These are phyloP conservation scores for Theileria equi DNA, from an alignment of 169 alveolate species.

Conservation along the genomic window DNA sequence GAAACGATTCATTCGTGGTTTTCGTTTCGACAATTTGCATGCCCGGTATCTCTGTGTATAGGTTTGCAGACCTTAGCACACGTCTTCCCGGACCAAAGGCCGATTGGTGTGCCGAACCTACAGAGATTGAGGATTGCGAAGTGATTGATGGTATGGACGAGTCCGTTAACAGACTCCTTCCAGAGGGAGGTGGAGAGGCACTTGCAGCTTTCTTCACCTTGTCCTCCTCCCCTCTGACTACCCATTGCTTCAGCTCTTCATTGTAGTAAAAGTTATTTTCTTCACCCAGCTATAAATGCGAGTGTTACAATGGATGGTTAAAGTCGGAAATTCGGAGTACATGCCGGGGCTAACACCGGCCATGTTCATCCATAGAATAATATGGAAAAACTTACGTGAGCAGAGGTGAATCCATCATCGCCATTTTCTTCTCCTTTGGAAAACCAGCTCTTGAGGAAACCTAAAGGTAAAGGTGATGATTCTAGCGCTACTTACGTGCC, in stretches of 20 bases:
- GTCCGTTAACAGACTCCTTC: not conserved
- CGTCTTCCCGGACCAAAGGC: slow-evolving; percentile 23
- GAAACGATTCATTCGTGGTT: not conserved
- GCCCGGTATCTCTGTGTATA: slow-evolving; percentile 76
- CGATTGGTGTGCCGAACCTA: not conserved
- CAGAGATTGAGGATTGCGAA: not conserved
- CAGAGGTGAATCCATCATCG: slow-evolving; percentile 41
- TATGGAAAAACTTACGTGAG: slow-evolving; percentile 61
- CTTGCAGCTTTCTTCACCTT: slow-evolving; percentile 50
- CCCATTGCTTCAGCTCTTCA: slow-evolving; percentile 81
- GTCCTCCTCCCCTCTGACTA: slow-evolving; percentile 83
- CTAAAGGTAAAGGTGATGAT: slow-evolving; percentile 4
- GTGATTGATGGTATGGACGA: not conserved
- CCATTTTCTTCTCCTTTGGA: slow-evolving; percentile 28
- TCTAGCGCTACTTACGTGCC: slow-evolving; percentile 10
- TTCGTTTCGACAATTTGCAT: slow-evolving; percentile 58
- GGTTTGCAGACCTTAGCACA: slow-evolving; percentile 59
- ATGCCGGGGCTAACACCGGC: too few relatives aligned
- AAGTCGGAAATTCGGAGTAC: not conserved
- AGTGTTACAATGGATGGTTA: slow-evolving; percentile 31
- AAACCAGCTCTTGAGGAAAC: slow-evolving; percentile 9
- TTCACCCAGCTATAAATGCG: slow-evolving; percentile 85
- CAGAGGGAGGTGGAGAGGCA: slow-evolving; percentile 28
- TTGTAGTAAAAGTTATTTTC: slow-evolving; percentile 82
- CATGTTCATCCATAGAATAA: too few relatives aligned